Evolutionary conservation across 768 basidiomycete genomes (phyloP).

Genomic region (Russula vinacea): DNA sequence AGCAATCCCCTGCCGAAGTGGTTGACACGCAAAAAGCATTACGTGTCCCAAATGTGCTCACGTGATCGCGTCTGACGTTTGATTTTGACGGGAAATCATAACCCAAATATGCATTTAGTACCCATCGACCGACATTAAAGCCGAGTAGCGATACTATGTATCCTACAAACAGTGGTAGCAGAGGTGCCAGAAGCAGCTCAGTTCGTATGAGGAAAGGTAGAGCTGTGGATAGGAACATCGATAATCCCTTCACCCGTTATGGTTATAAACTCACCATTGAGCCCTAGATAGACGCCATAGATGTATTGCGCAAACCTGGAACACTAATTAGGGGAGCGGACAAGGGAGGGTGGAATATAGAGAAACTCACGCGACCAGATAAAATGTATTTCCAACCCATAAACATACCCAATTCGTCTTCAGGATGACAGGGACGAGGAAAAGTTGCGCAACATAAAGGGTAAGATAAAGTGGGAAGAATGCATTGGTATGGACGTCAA

Average conservation of each 20-base stretch:
- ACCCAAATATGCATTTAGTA: constrained; percentile 76
- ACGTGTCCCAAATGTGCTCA: not conserved
- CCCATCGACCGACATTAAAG: constrained; percentile 84
- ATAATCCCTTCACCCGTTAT: not conserved
- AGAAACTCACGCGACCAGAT: constrained; percentile 71
- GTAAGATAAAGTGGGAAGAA: constrained; percentile 94
- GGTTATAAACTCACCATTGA: constrained; percentile 58
- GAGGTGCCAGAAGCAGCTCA: constrained; percentile 85
- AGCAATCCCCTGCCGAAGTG: too few species aligned
- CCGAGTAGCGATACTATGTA: constrained; percentile 86
- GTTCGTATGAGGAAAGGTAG: constrained; percentile 92
- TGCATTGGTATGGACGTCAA: constrained; percentile 95
- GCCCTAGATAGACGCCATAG: constrained; percentile 86
- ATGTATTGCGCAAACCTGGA: constrained; percentile 83
- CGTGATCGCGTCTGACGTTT: not conserved
- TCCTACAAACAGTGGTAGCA: constrained; percentile 80
- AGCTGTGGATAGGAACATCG: constrained; percentile 45
- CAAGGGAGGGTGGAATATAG: not conserved
- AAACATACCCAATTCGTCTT: constrained; percentile 92
- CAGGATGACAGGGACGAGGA: constrained; percentile 78
- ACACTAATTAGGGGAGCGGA: constrained; percentile 1
- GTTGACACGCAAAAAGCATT: too few species aligned
- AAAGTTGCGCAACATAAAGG: constrained; percentile 84
- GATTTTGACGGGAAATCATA: not conserved
- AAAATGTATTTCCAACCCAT: constrained; percentile 88